phyloP scores from a whole-genome alignment of 805 yeast genomes.

The Saturnispora silvae region DNA sequence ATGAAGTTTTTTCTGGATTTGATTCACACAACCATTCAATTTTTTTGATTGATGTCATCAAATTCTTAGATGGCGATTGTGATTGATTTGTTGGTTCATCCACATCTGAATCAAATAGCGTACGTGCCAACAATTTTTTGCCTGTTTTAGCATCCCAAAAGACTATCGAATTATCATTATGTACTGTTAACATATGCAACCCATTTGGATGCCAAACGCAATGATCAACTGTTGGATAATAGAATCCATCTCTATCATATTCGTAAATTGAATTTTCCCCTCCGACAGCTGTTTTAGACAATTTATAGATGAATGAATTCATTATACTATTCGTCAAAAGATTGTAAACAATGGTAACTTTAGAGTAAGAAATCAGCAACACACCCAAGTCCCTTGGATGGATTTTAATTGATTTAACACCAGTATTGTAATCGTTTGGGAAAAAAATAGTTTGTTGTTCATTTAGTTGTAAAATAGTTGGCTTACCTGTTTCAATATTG shows the following conservation, averaged over 20 bases:
- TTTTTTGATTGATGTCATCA: slow-evolving; percentile 36
- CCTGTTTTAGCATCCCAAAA: slow-evolving; percentile 92
- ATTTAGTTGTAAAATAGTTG: slow-evolving; percentile 57
- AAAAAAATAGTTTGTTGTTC: slow-evolving; percentile 59
- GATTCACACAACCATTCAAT: slow-evolving; percentile 70
- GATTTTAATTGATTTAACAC: slow-evolving; percentile 59
- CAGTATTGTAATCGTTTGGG: slow-evolving; percentile 39
- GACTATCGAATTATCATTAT: slow-evolving; percentile 73
- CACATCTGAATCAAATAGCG: slow-evolving; percentile 53
- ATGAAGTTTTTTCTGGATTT: slow-evolving; percentile 71
- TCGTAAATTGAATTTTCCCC: slow-evolving; percentile 37
- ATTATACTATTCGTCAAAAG: slow-evolving; percentile 50
- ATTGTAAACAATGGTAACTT: slow-evolving; percentile 60
- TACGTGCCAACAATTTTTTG: slow-evolving; percentile 61
- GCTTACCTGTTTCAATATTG: slow-evolving; percentile 68
- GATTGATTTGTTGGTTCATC: slow-evolving; percentile 35
- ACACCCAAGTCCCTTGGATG: slow-evolving; percentile 87
- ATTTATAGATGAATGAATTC: slow-evolving; percentile 45
- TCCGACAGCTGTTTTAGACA: slow-evolving; percentile 64
- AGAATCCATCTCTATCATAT: slow-evolving; percentile 19
- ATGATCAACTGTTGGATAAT: slow-evolving; percentile 26
- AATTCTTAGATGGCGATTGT: slow-evolving; percentile 13
- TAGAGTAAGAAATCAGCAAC: slow-evolving; percentile 61
- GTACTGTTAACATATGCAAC: slow-evolving; percentile 66
- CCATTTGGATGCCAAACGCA: slow-evolving; percentile 92